Evolutionary conservation across 2,329 filamentous ascomycete genomes (phyloP).

Genomic region (Pleoardoris graminearum): DNA sequence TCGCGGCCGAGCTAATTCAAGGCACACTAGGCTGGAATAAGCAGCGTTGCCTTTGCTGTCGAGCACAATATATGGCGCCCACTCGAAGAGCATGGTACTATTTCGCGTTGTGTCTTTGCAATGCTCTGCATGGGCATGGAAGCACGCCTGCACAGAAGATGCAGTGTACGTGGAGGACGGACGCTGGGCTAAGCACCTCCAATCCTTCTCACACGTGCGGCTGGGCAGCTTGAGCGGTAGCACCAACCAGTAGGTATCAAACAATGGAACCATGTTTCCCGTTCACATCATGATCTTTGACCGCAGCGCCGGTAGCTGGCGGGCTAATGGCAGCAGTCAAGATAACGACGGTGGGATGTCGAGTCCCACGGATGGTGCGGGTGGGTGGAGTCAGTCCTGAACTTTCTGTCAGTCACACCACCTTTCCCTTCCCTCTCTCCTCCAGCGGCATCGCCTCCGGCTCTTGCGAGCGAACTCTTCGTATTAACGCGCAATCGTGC

Average conservation of each 20-base stretch:
- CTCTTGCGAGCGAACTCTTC: no score
- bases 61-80: conserved; percentile 1
- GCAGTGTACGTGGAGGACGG: background rate
- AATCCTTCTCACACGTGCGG: background rate
- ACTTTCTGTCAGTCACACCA: background rate
- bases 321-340: conserved; percentile 1
- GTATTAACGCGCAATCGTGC: no score
- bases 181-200: conserved; percentile 4
- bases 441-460: background rate
- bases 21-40: conserved; percentile 28
- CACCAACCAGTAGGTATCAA: background rate
- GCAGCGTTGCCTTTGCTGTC: background rate
- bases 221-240: background rate
- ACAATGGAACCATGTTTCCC: conserved; percentile 4
- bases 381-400: background rate
- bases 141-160: background rate
- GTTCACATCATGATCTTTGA: background rate
- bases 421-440: background rate
- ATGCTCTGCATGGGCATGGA: background rate
- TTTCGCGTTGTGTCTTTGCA: background rate
- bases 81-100: background rate
- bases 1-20: conserved; percentile 16
- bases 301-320: background rate
- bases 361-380: background rate
- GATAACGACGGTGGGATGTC: background rate